These are phyloP conservation scores for Triticum urartu DNA, from an alignment of 176 grass and related monocot genomes.

Conservation along the genomic window DNA sequence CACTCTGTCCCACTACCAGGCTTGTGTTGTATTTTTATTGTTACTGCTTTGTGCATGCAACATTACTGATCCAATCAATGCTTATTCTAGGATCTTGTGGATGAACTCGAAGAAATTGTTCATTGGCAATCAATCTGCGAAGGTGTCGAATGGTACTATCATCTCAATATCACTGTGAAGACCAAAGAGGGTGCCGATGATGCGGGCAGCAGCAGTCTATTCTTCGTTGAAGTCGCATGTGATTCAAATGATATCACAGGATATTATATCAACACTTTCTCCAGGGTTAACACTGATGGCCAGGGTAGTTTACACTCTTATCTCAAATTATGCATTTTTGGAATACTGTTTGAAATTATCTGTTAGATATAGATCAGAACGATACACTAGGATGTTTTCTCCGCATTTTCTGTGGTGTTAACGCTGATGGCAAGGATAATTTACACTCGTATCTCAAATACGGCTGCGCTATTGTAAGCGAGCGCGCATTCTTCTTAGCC, in stretches of 20 bases:
- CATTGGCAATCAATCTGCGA: neutral
- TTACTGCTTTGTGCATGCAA: neutral
- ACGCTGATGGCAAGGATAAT: neutral
- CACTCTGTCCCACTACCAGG: neutral
- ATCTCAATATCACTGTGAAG: neutral
- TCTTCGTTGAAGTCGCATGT: neutral
- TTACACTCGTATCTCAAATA: neutral
- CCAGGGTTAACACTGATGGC: neutral
- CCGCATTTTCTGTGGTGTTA: neutral
- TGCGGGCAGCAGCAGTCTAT: neutral
- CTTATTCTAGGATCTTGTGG: neutral
- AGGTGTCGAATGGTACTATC: neutral
- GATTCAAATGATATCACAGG: neutral
- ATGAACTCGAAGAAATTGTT: neutral
- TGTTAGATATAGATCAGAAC: neutral
- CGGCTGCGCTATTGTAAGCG: too few relatives aligned
- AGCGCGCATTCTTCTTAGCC: too few relatives aligned
- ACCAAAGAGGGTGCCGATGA: neutral
- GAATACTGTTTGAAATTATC: neutral
- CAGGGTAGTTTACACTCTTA: neutral
- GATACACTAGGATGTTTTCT: neutral
- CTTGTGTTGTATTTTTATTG: neutral
- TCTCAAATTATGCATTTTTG: neutral
- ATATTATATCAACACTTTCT: neutral
- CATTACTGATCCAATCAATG: neutral